Evolutionary conservation across 2,329 filamentous ascomycete genomes (phyloP).

Genomic region (Colletotrichum scovillei): DNA sequence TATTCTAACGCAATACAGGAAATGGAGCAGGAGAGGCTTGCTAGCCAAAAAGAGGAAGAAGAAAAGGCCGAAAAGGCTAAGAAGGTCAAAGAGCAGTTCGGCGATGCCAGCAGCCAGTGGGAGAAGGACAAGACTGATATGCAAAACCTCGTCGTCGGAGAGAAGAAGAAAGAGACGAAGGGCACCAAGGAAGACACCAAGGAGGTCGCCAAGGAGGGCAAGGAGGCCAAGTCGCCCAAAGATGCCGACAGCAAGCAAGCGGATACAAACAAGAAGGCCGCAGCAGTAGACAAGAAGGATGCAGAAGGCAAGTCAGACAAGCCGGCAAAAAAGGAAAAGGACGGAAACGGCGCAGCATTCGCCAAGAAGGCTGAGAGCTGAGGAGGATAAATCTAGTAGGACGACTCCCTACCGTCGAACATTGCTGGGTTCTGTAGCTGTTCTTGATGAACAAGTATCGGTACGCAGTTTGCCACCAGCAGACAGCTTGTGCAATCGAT

Average conservation of each 20-base stretch:
- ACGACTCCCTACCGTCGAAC: neutral
- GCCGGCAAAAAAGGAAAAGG: neutral
- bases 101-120: slow-evolving; percentile 83
- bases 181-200: slow-evolving; percentile 7
- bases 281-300: slow-evolving; percentile 29
- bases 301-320: slow-evolving; percentile 37
- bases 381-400: neutral
- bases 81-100: slow-evolving; percentile 84
- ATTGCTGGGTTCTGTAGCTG: neutral
- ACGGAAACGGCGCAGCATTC: slow-evolving; percentile 1
- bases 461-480: neutral
- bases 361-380: slow-evolving; percentile 19
- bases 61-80: slow-evolving; percentile 78
- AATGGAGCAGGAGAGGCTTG: slow-evolving; percentile 89
- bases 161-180: slow-evolving; percentile 48
- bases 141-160: slow-evolving; percentile 72
- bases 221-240: slow-evolving; percentile 28
- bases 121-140: slow-evolving; percentile 89
- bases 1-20: slow-evolving; percentile 64
- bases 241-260: neutral
- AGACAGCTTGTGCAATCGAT: neutral
- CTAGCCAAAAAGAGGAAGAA: slow-evolving; percentile 83
- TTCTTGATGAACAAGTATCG: neutral
- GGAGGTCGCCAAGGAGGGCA: neutral
- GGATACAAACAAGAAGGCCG: neutral